Evolutionary conservation across 169 alveolate genomes (phyloP).

Genomic region (Eimeria tenella): DNA sequence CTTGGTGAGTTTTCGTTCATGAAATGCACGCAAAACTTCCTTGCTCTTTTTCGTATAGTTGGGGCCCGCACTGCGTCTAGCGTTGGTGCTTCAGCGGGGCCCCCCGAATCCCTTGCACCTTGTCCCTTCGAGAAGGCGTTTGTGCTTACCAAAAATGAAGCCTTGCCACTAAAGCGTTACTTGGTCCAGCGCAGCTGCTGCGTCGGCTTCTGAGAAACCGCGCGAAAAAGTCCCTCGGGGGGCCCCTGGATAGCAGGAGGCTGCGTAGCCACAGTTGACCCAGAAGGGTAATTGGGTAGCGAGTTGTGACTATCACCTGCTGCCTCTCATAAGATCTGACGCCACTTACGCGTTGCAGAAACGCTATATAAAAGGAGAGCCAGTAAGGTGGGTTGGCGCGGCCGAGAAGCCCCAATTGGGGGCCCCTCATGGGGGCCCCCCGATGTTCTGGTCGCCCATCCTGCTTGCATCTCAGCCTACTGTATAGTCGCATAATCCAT

Average conservation of each 20-base stretch:
- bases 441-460: not conserved
- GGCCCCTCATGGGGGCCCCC: constrained; percentile 57
- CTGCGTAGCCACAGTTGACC: not conserved
- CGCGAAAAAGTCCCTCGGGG: not conserved
- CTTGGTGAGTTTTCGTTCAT: not conserved
- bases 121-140: too few relatives aligned
- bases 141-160: too few relatives aligned
- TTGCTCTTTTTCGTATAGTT: too few relatives aligned
- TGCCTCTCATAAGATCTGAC: too few relatives aligned
- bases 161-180: not conserved
- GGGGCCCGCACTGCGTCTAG: too few relatives aligned
- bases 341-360: too few relatives aligned
- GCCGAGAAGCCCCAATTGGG: constrained; percentile 29
- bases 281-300: too few relatives aligned
- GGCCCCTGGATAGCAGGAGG: not conserved
- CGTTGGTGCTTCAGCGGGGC: too few relatives aligned
- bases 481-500: not conserved
- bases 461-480: not conserved
- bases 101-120: too few relatives aligned
- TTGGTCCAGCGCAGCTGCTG: too few relatives aligned
- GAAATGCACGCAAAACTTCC: not conserved
- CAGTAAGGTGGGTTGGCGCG: too few relatives aligned
- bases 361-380: not conserved
- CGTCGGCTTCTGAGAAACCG: not conserved
- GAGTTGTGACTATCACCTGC: too few relatives aligned